Evolutionary conservation across 768 basidiomycete species (phyloP), one percentile per base, ranked within the genome.

Genomic region (Suillus clintonianus): DNA sequence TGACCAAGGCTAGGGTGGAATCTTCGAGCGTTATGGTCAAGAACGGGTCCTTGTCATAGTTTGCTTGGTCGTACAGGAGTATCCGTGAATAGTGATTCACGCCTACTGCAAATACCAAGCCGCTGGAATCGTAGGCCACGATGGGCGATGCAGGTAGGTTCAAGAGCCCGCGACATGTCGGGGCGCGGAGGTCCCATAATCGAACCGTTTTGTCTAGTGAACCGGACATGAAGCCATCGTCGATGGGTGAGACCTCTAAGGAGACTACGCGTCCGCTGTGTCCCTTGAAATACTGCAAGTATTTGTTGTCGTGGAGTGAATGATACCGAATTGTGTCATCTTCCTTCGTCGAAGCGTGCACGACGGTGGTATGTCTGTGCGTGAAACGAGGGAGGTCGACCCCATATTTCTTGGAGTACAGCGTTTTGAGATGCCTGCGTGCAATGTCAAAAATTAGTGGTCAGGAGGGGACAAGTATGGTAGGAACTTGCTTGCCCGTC

Each of bases 321-420:
- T 97, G 94, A 76, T 98, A 98, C 51, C 97, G 88, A 68, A 99
- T 86, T 0, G 92, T 95, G 73, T 98, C 94, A 75, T 98, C 93
- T 75, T 92, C 92, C 74, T 97, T 98, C 19, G 96, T 98, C 5
- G 94, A 96, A 9, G 96, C 92, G 71, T 98, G 88, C 3, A 99
- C 73, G 54, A 98, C 89, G 4, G 90, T 87, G 0, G 88, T 87
- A 68, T 86, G 89, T 73, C 92, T 92, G 80, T 99, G 97, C 0
- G 97, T 98, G 71, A 98, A 97, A 4, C 97, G 87, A 24, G 95
- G 94, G 22, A 96, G 84, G 76, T 97, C 94, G 51, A 95, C 91
- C 1, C 97, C 97, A 75, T 99, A 99, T 76, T 99, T 99, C 78
- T 96, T 95, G 0, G 96, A 98, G 69, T 90, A 86, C 4, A 95